Percentiles rank a stretch among this genome's conserved stretches.
phyloP scores from a whole-genome alignment of 352 stramenopile genomes.

The Phytopythium chamaehyphon region DNA sequence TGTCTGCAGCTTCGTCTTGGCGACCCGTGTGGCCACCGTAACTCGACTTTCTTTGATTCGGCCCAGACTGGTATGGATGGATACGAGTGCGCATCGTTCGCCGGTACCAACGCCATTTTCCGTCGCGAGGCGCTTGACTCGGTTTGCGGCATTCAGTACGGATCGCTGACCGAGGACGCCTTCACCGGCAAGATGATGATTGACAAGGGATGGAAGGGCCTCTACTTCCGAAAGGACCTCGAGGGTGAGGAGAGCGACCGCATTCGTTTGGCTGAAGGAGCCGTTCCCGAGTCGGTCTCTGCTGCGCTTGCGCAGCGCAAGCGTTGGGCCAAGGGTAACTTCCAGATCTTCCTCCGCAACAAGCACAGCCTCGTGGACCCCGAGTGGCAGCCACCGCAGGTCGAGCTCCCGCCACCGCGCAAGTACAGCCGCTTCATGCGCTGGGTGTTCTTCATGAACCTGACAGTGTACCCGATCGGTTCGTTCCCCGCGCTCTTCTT shows the following conservation, averaged over 20 bases:
- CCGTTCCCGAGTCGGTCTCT: slow-evolving; percentile 60
- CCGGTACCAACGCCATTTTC: slow-evolving; percentile 77
- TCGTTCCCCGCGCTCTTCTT: slow-evolving; percentile 74
- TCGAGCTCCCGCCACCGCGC: slow-evolving; percentile 47
- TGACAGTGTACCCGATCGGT: slow-evolving; percentile 70
- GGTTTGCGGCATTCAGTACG: slow-evolving; percentile 70
- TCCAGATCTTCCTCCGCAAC: slow-evolving; percentile 70
- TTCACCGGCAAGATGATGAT: slow-evolving; percentile 82
- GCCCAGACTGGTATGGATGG: slow-evolving; percentile 70
- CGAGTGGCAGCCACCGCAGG: slow-evolving; percentile 41
- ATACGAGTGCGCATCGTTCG: slow-evolving; percentile 69
- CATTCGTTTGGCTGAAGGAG: slow-evolving; percentile 63
- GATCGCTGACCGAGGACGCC: slow-evolving; percentile 68
- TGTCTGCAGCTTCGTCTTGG: slow-evolving; percentile 59
- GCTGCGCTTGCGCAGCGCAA: slow-evolving; percentile 60
- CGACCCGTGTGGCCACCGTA: slow-evolving; percentile 61
- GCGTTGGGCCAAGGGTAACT: slow-evolving; percentile 77
- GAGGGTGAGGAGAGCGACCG: slow-evolving; percentile 64
- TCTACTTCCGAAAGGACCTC: slow-evolving; percentile 76
- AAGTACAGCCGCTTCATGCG: slow-evolving; percentile 78
- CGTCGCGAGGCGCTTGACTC: slow-evolving; percentile 68
- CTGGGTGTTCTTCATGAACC: slow-evolving; percentile 81
- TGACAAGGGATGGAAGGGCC: slow-evolving; percentile 73
- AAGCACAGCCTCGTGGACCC: slow-evolving; percentile 61
- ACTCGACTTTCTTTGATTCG: slow-evolving; percentile 72